Percentiles rank a stretch among this genome's conserved stretches.
These are phyloP conservation scores for Hymenoscyphus occultus DNA, from an alignment of 2,329 filamentous ascomycete genomes.

Conservation along the genomic window DNA sequence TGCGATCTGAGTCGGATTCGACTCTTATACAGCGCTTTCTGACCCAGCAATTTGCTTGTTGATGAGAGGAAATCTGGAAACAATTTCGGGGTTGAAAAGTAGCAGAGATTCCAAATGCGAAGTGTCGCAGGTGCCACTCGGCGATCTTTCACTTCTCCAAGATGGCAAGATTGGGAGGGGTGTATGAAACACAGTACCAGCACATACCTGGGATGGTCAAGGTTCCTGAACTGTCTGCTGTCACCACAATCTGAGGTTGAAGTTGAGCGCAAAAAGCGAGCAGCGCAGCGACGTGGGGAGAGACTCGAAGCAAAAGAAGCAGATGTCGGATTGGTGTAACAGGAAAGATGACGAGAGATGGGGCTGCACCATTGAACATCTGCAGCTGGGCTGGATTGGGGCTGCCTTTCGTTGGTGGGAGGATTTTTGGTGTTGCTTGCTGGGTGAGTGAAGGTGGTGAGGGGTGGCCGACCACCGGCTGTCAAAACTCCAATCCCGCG, in stretches of 20 bases:
- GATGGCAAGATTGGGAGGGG: neutral
- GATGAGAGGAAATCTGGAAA: neutral
- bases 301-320: neutral
- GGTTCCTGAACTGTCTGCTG: neutral
- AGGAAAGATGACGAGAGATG: constrained; percentile 3
- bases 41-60: neutral
- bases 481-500: neutral
- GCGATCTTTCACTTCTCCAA: neutral
- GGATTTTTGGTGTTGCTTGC: neutral
- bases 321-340: neutral
- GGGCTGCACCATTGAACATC: neutral
- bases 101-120: neutral
- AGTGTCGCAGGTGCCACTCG: neutral
- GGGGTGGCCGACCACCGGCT: neutral
- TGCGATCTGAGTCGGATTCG: neutral
- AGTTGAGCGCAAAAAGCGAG: neutral
- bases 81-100: neutral
- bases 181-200: neutral
- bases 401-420: neutral
- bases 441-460: neutral
- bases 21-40: neutral
- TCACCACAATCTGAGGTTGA: neutral
- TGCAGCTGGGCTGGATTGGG: neutral
- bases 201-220: neutral
- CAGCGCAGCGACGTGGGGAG: neutral